Base-by-base conservation (phyloP, 169 alveolate species). In the Babesia caballi region DNA sequence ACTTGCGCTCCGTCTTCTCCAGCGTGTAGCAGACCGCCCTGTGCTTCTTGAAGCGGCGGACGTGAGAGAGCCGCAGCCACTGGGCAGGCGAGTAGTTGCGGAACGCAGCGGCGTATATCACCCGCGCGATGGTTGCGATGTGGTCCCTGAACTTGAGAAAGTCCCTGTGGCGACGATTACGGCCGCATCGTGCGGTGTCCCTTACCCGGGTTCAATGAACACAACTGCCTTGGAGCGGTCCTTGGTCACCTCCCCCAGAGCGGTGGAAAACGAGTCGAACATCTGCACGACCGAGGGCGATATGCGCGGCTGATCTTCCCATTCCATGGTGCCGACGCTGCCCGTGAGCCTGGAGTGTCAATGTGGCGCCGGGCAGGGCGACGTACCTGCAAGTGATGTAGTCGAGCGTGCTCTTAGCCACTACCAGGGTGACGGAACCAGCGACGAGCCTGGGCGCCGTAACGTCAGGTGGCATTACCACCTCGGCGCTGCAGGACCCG, bases 91-190 rank as follows among this genome's bases (percentile, higher is more conserved):
- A 74, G 11, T 76, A 44, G 46, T 71, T 61, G 54, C 80, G 67
- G 68, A 88, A 88, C 9, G 93, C 80, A 12, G 93, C 84, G 6
- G 87, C 71, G 61, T 84, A 88, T 12, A 88, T 83, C 40, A 74
- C 93, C 44, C 83, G 82, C 21, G 85, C 61, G n/a, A 88, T 77
- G 30, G 89, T 88, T n/a, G 81, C 60, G n/a, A 88, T 72, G 50
- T 88, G 93, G 77, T 88, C 93, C 46, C 89, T 30, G 65, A 88
- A 83, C 54, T 88, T 88, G 54, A 87, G 75, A 19, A 82, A 76
- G 47, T 88, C 90, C 14, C 88, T 85, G 38, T 50, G 14, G n/a
- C n/a, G 67, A 70, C 44, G 60, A 54, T 30, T 44, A 27, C 58
- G 65, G 12, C 28, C 6, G 4, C 2, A n/a, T 1, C 54, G 3